These are phyloP conservation scores for Mallotus repandus DNA, from an alignment of 441 rosid genomes.

Conservation along the genomic window DNA sequence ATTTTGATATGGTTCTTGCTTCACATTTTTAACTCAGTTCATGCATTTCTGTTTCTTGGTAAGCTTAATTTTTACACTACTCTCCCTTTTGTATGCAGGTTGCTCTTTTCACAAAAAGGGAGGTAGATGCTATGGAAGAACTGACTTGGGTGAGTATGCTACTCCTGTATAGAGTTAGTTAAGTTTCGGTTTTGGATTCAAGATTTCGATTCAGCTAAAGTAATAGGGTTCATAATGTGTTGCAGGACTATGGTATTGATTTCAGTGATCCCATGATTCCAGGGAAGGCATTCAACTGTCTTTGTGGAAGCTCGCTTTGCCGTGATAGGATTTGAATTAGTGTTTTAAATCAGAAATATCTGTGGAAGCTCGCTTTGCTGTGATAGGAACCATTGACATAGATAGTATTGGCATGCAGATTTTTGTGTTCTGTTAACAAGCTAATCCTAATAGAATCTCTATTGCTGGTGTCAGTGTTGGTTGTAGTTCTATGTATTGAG, in stretches of 20 bases:
- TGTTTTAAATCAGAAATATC: neutral
- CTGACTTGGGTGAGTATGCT: slow-evolving; percentile 3
- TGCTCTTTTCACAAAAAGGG: slow-evolving; percentile 18
- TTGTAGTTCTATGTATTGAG: too few relatives aligned
- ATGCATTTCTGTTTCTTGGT: neutral
- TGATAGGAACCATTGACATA: neutral
- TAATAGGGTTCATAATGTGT: neutral
- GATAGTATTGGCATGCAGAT: too few relatives aligned
- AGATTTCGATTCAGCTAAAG: neutral
- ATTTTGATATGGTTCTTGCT: neutral
- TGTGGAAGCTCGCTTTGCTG: slow-evolving; percentile 2
- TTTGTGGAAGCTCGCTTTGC: slow-evolving; percentile 4
- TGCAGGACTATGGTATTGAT: neutral
- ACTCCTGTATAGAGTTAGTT: too few relatives aligned
- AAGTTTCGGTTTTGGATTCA: too few relatives aligned
- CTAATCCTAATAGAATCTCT: too few relatives aligned
- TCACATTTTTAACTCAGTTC: neutral
- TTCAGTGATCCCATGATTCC: neutral
- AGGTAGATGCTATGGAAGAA: slow-evolving; percentile 21
- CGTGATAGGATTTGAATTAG: neutral
- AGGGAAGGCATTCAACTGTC: neutral
- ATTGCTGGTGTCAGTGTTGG: too few relatives aligned
- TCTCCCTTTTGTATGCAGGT: neutral
- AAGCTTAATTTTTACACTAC: neutral
- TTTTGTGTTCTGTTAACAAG: too few relatives aligned